These are phyloP conservation scores for Kodamaea leandrae DNA, from an alignment of 805 yeast genomes.

Conservation along the genomic window DNA sequence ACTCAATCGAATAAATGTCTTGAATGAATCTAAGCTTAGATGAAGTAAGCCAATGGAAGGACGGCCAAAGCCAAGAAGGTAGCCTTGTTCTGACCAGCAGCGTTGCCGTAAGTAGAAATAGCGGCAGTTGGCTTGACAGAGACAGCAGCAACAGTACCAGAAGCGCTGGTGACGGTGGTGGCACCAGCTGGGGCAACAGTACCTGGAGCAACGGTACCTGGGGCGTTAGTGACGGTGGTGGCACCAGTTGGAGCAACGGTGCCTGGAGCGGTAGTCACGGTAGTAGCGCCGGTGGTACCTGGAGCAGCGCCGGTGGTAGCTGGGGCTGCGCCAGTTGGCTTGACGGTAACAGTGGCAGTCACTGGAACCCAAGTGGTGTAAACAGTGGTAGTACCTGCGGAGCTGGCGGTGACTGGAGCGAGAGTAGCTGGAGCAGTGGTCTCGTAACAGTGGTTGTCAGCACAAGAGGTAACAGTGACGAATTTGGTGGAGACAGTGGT, in stretches of 20 bases:
- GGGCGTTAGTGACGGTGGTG: conserved; percentile 12
- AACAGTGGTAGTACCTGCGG: conserved; percentile 19
- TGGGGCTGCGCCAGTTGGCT: conserved; percentile 14
- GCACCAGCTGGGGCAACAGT: conserved; percentile 1
- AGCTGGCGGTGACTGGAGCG: conserved; percentile 8
- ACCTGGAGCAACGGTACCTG: conserved; percentile 3
- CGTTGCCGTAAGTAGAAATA: conserved; percentile 11
- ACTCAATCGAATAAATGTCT: not conserved
- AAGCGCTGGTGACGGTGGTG: conserved; percentile 1
- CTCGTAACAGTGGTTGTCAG: conserved; percentile 27
- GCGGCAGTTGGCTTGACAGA: conserved; percentile 11
- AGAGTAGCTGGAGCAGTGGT: conserved; percentile 30
- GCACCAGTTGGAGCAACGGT: conserved; percentile 15
- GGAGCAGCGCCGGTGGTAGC: conserved; percentile 22
- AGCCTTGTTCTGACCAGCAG: conserved; percentile 17
- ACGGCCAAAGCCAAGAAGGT: conserved; percentile 20
- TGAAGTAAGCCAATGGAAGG: conserved; percentile 23
- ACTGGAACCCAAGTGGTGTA: conserved; percentile 42
- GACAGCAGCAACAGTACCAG: conserved; percentile 3
- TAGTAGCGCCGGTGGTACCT: conserved; percentile 18
- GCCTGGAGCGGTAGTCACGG: conserved; percentile 1
- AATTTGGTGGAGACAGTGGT: conserved; percentile 15
- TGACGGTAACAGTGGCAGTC: conserved; percentile 25
- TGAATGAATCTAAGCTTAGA: conserved; percentile 12
- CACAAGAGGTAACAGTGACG: conserved; percentile 26